phyloP scores from a whole-genome alignment of 2,329 filamentous ascomycete species.

The Purpureocillium takamizusanense region DNA sequence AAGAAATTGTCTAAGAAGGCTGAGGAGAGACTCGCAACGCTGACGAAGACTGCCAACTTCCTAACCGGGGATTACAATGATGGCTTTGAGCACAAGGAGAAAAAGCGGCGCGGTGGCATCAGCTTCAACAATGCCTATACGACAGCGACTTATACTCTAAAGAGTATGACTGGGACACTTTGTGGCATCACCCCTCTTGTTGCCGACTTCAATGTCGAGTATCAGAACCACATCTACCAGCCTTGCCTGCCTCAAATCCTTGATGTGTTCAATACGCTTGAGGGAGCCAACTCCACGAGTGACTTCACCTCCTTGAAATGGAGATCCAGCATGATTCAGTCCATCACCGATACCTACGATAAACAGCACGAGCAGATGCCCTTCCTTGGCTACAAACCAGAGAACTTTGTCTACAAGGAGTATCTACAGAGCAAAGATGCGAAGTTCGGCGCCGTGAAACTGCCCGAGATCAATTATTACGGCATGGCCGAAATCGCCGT shows the following conservation, averaged over 20 bases:
- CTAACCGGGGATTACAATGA: conserved; percentile 24
- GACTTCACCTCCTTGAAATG: conserved; percentile 18
- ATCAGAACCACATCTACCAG: conserved; percentile 30
- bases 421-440: conserved; percentile 18
- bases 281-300: conserved; percentile 1
- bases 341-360: conserved; percentile 21
- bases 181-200: conserved; percentile 33
- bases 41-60: conserved; percentile 21
- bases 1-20: conserved; percentile 22
- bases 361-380: conserved; percentile 17
- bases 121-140: conserved; percentile 31
- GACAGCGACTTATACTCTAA: conserved; percentile 32
- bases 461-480: conserved; percentile 24
- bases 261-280: conserved; percentile 18
- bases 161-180: conserved; percentile 30
- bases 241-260: conserved; percentile 31
- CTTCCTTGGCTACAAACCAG: conserved; percentile 16
- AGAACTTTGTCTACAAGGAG: conserved; percentile 17
- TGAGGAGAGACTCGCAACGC: conserved; percentile 13
- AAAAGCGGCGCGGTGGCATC: conserved; percentile 24
- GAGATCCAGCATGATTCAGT: conserved; percentile 21
- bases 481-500: conserved; percentile 21
- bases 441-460: conserved; percentile 16
- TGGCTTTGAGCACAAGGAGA: conserved; percentile 15
- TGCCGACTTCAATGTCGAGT: conserved; percentile 32